phyloP scores from a whole-genome alignment of 1,284 basidiomycete species.

The Bjerkandera adusta region DNA sequence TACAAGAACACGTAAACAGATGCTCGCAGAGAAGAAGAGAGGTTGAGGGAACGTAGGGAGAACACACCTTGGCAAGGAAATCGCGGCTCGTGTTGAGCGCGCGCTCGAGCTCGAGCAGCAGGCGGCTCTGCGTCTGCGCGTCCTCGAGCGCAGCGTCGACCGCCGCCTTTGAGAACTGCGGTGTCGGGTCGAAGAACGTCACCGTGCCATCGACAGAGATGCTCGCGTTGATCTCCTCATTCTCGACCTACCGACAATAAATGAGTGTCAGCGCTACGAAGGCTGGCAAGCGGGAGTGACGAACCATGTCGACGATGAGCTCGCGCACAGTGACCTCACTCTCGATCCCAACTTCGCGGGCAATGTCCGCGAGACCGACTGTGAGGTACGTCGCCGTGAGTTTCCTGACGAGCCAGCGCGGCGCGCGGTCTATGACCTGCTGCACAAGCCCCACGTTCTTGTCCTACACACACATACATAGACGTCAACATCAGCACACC shows the following conservation, averaged over 20 bases:
- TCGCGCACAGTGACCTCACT: constrained; percentile 53
- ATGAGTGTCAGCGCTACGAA: background rate
- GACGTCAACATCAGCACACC: no score
- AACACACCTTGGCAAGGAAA: constrained; percentile 59
- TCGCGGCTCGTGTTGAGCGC: constrained; percentile 62
- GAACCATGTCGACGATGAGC: constrained; percentile 71
- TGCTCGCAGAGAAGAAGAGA: background rate
- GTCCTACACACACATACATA: constrained; percentile 47
- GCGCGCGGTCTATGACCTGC: constrained; percentile 63
- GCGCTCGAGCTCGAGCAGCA: constrained; percentile 52
- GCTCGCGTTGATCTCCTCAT: constrained; percentile 61
- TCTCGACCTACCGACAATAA: constrained; percentile 51
- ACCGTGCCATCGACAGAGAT: constrained; percentile 67
- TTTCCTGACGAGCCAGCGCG: constrained; percentile 73
- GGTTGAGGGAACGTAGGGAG: background rate
- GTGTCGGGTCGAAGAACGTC: constrained; percentile 63
- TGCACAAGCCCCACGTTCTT: constrained; percentile 67
- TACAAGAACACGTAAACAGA: background rate
- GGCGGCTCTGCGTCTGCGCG: constrained; percentile 53
- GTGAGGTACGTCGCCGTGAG: constrained; percentile 79
- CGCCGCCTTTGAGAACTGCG: constrained; percentile 61
- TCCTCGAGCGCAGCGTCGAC: constrained; percentile 62
- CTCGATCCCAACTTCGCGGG: constrained; percentile 53
- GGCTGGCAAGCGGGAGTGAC: constrained; percentile 19
- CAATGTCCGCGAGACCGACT: constrained; percentile 69